These are phyloP conservation scores for Solanum habrochaites DNA, from an alignment of 257 asterid species.

Conservation along the genomic window DNA sequence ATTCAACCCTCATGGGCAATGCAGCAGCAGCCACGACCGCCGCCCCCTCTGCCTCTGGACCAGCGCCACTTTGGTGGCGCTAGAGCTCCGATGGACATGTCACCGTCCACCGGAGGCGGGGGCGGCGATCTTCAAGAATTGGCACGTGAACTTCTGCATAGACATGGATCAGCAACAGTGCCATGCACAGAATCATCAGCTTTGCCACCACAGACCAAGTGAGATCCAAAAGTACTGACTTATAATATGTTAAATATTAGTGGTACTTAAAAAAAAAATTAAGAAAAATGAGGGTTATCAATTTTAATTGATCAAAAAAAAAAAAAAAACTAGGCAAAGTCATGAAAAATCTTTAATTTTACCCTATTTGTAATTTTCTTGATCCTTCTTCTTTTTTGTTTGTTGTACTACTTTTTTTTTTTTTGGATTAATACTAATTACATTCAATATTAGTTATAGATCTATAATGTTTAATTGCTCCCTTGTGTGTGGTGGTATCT, in stretches of 20 bases:
- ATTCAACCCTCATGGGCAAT: slow-evolving; percentile 38
- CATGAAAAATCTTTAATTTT: neutral
- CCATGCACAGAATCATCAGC: slow-evolving; percentile 39
- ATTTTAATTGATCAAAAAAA: neutral
- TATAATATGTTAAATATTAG: neutral
- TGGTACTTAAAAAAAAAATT: neutral
- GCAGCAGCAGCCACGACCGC: slow-evolving; percentile 38
- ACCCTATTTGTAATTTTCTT: neutral
- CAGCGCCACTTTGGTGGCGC: neutral
- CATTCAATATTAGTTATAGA: neutral
- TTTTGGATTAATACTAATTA: neutral
- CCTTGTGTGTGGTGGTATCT: neutral
- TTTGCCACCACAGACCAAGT: slow-evolving; percentile 39
- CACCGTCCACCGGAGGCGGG: slow-evolving; percentile 6
- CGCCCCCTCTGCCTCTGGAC: slow-evolving; percentile 19
- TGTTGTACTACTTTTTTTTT: neutral
- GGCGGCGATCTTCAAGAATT: slow-evolving; percentile 74
- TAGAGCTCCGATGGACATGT: neutral
- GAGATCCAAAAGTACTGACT: neutral
- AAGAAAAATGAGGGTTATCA: neutral
- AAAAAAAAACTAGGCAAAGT: neutral
- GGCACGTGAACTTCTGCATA: slow-evolving; percentile 63
- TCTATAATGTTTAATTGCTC: neutral
- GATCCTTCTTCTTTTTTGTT: neutral
- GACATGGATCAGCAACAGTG: slow-evolving; percentile 39